Conservation (phyloP, 2,329 filamentous ascomycete genomes). For the Fusarium drepaniforme region DNA sequence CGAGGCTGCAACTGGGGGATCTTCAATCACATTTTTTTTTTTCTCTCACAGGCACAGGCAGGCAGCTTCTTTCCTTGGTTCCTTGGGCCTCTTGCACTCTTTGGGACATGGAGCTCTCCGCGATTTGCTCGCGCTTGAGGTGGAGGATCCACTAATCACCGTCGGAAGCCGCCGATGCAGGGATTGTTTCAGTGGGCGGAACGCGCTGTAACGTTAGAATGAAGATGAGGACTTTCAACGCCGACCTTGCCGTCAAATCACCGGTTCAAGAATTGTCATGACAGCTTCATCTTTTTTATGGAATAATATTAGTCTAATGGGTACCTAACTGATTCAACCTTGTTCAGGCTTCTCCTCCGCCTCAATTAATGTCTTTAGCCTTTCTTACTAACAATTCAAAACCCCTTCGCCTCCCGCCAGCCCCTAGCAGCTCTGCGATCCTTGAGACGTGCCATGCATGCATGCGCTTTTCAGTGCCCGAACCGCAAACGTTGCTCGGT, state of each 20-base stretch:
- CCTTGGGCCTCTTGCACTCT: constrained; percentile 26
- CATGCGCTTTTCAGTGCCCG: too few relatives aligned
- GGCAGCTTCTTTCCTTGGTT: constrained; percentile 15
- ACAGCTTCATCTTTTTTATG: background rate
- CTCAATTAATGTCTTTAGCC: background rate
- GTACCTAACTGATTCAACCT: background rate
- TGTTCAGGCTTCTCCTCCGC: background rate
- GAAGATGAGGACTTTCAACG: background rate
- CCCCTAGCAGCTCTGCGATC: background rate
- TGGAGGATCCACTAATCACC: constrained; percentile 26
- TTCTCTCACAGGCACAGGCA: background rate
- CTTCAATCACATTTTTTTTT: constrained; percentile 42
- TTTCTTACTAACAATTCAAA: background rate
- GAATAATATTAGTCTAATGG: background rate
- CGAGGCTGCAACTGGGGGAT: constrained; percentile 32
- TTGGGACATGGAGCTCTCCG: constrained; percentile 24
- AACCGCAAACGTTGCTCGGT: too few relatives aligned
- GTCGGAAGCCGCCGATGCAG: constrained; percentile 41
- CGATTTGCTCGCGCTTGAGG: constrained; percentile 21
- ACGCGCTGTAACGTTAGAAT: constrained; percentile 12
- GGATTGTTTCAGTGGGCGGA: constrained; percentile 11
- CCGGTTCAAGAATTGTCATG: background rate
- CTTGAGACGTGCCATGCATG: background rate
- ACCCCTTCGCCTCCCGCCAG: background rate
- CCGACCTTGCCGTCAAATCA: background rate